Base-by-base conservation (phyloP, 2,329 filamentous ascomycete genomes). In the Pseudonectria buxi region DNA sequence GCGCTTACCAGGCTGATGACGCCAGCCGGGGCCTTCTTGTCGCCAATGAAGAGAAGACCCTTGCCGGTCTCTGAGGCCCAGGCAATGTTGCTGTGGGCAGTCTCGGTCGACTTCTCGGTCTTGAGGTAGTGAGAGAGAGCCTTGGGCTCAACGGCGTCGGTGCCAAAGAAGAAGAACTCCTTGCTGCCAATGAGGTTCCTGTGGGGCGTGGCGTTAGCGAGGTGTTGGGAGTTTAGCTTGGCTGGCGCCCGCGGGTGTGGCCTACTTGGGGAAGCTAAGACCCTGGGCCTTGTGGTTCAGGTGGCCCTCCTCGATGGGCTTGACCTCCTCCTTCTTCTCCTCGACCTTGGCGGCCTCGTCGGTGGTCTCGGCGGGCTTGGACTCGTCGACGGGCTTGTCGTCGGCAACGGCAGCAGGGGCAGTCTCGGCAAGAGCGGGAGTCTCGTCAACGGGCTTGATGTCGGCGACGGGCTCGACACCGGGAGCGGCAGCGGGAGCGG, bases 41-140 rank as follows among this genome's bases (percentile, higher is more conserved):
- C 84, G 56, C 83, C 82, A 65, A 86, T 85, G 75, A 94, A 95
- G 28, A 96, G 72, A 14, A 96, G 83, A 58, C 92, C 92, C 74
- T 94, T 94, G 63, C 90, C 90, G 40, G 90, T 95, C 73, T 94
- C 80, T 51, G 80, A 81, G 45, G 90, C 87, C 87, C 92, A 95
- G 25, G 92, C 84, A 50, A 80, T 83, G 52, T 83, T 83, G 49
- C 85, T 75, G 69, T 94, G 83, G 43, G 84, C 82, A 48, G 81
- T 64, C 43, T 75, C 72, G 35, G 81, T 73, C 37, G 81, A 73
- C 81, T 95, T 95, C 76, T 95, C 88, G 55, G 79, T 81, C 67
- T 88, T 86, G 52, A 94, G 74, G 71, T 90, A 95, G 53, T 74
- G 68, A 50, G 72, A 65, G 38, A 95, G 74, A 58, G 82, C 74